Percentiles rank a stretch among this genome's conserved stretches.
Conservation (phyloP, 257 asterid genomes). For the Solanum boliviense region DNA sequence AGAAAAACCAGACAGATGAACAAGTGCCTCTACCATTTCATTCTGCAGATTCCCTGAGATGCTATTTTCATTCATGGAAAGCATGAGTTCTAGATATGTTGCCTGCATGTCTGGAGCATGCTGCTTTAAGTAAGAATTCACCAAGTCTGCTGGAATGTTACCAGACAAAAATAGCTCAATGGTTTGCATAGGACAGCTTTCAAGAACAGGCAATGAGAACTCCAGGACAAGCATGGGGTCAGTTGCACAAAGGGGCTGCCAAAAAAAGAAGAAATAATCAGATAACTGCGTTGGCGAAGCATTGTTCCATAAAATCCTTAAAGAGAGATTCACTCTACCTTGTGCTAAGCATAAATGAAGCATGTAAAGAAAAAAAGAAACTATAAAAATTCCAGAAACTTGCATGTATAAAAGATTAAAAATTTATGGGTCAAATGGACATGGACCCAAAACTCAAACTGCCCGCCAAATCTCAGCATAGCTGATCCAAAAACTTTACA, state of each 20-base stretch:
- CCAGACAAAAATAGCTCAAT: conserved; percentile 94
- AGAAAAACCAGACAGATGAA: conserved; percentile 3
- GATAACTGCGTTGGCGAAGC: neutral
- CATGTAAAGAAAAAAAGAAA: neutral
- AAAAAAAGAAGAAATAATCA: conserved; percentile 5
- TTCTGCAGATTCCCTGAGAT: conserved; percentile 89
- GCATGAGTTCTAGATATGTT: conserved; percentile 88
- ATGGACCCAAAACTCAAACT: neutral
- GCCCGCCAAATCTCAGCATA: neutral
- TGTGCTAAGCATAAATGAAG: neutral
- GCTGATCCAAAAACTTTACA: neutral
- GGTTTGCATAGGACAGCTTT: conserved; percentile 85
- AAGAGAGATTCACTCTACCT: neutral
- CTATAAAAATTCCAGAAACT: neutral
- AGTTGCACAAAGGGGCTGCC: conserved; percentile 85
- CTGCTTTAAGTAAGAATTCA: conserved; percentile 84
- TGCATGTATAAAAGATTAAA: neutral
- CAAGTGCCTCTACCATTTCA: conserved; percentile 71
- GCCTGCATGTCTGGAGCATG: conserved; percentile 95
- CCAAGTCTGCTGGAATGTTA: conserved; percentile 90
- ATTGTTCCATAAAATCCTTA: neutral
- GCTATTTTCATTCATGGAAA: conserved; percentile 76
- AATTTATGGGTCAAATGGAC: neutral
- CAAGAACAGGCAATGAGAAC: conserved; percentile 88
- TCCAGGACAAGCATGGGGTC: conserved; percentile 97